Evolutionary conservation across 2,329 filamentous ascomycete genomes (phyloP).

Genomic region (Trichophyton schoenleinii): DNA sequence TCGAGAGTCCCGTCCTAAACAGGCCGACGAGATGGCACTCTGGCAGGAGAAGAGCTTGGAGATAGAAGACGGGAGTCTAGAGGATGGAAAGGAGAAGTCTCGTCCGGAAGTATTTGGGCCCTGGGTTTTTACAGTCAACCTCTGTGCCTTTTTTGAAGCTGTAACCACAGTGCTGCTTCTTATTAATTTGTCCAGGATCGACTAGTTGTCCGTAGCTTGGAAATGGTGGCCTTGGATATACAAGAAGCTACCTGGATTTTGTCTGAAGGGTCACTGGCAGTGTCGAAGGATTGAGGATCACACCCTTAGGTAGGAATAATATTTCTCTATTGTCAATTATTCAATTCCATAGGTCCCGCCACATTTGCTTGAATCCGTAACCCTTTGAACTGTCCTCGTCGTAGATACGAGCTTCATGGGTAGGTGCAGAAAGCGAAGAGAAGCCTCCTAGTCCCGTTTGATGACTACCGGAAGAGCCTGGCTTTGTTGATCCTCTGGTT

Average conservation of each 20-base stretch:
- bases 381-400: conserved; percentile 58
- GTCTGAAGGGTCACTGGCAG: no score
- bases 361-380: conserved; percentile 83
- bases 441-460: conserved; percentile 37
- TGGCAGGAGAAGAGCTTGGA: no score
- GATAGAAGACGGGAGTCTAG: neutral
- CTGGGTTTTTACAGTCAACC: neutral
- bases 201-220: no score
- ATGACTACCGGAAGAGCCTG: conserved; percentile 2
- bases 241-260: no score
- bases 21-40: no score
- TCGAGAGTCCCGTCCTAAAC: no score
- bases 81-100: neutral
- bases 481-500: conserved; percentile 23
- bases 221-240: no score
- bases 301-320: neutral
- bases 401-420: conserved; percentile 46
- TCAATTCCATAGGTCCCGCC: conserved; percentile 59
- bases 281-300: neutral
- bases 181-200: no score
- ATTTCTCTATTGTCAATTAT: neutral
- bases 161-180: neutral
- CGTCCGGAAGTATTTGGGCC: neutral
- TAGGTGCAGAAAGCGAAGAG: conserved; percentile 47
- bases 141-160: neutral